These are phyloP conservation scores for Kodamaea leandrae DNA, from an alignment of 805 yeast species.

Conservation along the genomic window DNA sequence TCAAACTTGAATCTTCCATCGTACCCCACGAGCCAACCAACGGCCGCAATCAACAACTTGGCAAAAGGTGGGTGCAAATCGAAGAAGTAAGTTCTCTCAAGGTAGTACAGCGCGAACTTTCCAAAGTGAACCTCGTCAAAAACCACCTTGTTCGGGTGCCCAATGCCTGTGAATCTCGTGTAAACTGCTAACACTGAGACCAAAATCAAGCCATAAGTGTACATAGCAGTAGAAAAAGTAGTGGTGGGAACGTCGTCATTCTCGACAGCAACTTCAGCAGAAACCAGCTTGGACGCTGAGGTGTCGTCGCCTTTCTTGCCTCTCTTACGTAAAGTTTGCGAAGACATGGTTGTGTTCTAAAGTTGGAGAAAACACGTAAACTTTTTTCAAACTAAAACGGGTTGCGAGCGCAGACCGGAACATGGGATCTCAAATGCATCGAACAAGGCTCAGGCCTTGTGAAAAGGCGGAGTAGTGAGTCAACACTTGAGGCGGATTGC, in stretches of 20 bases:
- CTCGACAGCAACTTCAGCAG: not conserved
- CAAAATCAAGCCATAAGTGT: slow-evolving; percentile 25
- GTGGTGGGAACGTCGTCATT: not conserved
- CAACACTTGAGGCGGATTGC: no score
- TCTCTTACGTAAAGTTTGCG: slow-evolving; percentile 11
- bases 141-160: slow-evolving; percentile 71
- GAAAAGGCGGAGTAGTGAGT: no score
- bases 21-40: slow-evolving; percentile 86
- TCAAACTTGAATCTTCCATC: slow-evolving; percentile 92
- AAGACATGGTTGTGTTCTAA: slow-evolving; percentile 9
- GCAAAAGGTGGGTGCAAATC: slow-evolving; percentile 99
- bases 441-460: no score
- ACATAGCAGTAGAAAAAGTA: not conserved
- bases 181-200: slow-evolving; percentile 45
- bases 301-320: slow-evolving; percentile 19
- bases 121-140: slow-evolving; percentile 90
- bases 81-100: slow-evolving; percentile 88
- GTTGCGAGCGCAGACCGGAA: not conserved
- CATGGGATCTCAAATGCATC: not conserved
- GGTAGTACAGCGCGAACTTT: slow-evolving; percentile 78
- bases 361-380: slow-evolving; percentile 1
- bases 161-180: slow-evolving; percentile 60
- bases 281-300: not conserved
- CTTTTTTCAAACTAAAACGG: not conserved
- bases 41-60: slow-evolving; percentile 83